phyloP scores from a whole-genome alignment of 73 alveolate species.

The Tetrahymena malaccensis region DNA sequence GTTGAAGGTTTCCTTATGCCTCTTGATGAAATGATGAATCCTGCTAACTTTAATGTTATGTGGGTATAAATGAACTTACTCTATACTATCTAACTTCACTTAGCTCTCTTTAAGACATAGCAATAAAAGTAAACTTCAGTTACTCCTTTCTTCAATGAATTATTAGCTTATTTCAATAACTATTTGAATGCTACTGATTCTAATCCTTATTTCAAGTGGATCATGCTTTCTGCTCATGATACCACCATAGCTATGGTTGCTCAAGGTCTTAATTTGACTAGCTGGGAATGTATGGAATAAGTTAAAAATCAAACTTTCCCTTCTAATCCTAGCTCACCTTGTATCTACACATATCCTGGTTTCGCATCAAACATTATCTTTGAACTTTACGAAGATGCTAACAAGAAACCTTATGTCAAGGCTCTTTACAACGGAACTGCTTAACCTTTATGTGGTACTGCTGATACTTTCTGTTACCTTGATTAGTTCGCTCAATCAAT shows the following conservation, averaged over 20 bases:
- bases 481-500: background rate
- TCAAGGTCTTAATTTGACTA: background rate
- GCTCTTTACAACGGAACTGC: background rate
- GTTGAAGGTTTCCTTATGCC: background rate
- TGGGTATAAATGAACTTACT: background rate
- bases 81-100: background rate
- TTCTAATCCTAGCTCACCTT: background rate
- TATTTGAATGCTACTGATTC: background rate
- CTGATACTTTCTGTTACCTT: background rate
- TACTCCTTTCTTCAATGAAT: background rate
- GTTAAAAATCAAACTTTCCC: background rate
- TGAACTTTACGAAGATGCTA: background rate
- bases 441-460: background rate
- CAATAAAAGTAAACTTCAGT: background rate
- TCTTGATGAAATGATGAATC: background rate
- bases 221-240: background rate
- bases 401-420: background rate
- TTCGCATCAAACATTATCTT: background rate
- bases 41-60: background rate
- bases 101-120: background rate
- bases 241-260: background rate
- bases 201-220: background rate
- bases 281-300: background rate
- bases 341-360: background rate
- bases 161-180: background rate